Conservation (phyloP, 2,329 filamentous ascomycete genomes). For the Trichoderma pleuroti region DNA sequence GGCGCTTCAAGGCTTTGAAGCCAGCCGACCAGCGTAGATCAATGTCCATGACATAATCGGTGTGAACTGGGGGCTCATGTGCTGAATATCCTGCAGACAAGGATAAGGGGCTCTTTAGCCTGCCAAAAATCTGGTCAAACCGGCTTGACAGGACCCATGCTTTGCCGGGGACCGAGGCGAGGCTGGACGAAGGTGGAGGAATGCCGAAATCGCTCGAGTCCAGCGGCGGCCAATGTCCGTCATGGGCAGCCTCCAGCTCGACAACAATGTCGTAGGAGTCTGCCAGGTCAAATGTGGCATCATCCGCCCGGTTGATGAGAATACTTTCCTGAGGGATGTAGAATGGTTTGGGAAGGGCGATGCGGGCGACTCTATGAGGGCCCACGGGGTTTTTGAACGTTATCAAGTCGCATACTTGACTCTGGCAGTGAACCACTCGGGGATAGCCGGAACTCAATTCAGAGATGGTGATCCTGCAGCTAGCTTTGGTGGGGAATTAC, state of each 20-base stretch:
- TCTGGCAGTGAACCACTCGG: conserved; percentile 50
- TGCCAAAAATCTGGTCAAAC: conserved; percentile 41
- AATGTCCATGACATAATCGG: conserved; percentile 48
- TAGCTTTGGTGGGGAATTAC: conserved; percentile 34
- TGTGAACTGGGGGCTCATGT: conserved; percentile 29
- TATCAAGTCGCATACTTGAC: conserved; percentile 51
- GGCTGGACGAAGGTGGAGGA: conserved; percentile 21
- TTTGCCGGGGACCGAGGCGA: conserved; percentile 24
- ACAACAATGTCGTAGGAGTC: conserved; percentile 49
- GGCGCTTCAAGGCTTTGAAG: conserved; percentile 33
- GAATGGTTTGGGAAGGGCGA: conserved; percentile 49
- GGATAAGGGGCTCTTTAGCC: conserved; percentile 36
- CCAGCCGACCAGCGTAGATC: conserved; percentile 47
- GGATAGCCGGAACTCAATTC: conserved; percentile 35
- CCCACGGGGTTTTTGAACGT: conserved; percentile 47
- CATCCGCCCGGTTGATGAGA: conserved; percentile 46
- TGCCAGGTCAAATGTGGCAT: conserved; percentile 45
- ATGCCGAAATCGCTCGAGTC: conserved; percentile 36
- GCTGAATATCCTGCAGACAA: conserved; percentile 28
- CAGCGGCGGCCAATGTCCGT: conserved; percentile 51
- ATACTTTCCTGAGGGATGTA: conserved; percentile 51
- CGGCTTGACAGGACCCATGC: conserved; percentile 42
- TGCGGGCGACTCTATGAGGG: conserved; percentile 44
- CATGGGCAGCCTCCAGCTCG: conserved; percentile 51
- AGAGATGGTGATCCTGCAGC: conserved; percentile 38